Evolutionary conservation across 2,329 filamentous ascomycete species (phyloP), one percentile per base, ranked within the genome.

Genomic region (Periconia sp.): DNA sequence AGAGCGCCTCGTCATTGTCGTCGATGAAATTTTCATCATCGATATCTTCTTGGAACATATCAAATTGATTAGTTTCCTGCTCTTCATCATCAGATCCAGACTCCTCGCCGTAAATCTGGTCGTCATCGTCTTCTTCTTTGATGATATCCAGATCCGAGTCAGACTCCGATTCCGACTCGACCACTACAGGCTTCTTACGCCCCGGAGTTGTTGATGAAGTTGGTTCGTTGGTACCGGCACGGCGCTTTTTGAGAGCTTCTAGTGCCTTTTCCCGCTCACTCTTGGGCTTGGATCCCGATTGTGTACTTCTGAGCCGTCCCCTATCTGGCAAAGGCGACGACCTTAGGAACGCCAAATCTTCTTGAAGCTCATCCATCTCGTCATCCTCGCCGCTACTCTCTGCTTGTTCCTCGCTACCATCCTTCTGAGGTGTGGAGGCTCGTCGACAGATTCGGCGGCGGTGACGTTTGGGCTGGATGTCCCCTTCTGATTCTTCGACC

Each of bases 21-120:
- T 65, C 65, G 15, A 92, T 78, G 48, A 90, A 90, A 46, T 82
- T 81, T 3, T 82, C 79, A 21, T 84, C 81, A 18, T 84, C 79
- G 7, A 76, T 71, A 36, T 80, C 77, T n/a, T 78, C 70, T 26
- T 77, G 71, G 56, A 82, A 75, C 58, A 76, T 72, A 21, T 72
- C 65, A 50, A 63, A 65, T 40, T 65, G 65, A 40, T 63, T 66
- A 16, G 54, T 43, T 17, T 45, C 46, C 23, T 57, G 54, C 17
- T 58, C 53, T 25, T 57, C 56, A 8, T 35, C 44, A 8, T 41
- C 33, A 30, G 28, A 24, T 19, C 13, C 35, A 5, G 63, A 54
- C 4, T 65, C 59, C 21, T 65, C 60, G 3, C 58, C 55, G n/a
- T 56, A 48, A 5, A 63, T 52, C 21, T 49, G 52, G 9, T 55